Base-by-base conservation (phyloP, 2,329 filamentous ascomycete genomes). In the Colletotrichum tabaci region DNA sequence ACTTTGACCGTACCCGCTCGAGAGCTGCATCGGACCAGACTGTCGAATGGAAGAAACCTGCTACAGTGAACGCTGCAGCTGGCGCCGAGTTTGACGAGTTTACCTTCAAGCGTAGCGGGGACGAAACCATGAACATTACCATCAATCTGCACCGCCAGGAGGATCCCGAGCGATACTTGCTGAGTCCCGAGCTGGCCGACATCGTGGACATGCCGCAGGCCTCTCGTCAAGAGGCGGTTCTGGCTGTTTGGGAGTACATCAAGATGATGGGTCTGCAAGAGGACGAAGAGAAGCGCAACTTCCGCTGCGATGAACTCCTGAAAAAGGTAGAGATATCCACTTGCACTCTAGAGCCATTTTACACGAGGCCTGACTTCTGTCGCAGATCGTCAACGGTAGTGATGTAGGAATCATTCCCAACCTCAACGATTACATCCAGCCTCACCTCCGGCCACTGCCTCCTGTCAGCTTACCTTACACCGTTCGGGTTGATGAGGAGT, bases 241-340 rank as follows among this genome's bases (percentile, higher is more conserved):
- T 97, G 87, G 95, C 93, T 16, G 89, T 99, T 42, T 99, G 95
- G 94, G 95, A 98, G 79, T 99, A 99, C 78, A 93, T 98, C 75
- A 92, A 94, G 76, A 87, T 93, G 23, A 93, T 94, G 86, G 91
- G 92, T 21, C 85, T 99, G 57, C 94, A 97, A 80, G 96, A 98
- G 79, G 95, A 98, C 74, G 96, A 98, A 72, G 96, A 99, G 80
- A 96, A 96, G 85, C 90, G 96, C 73, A 93, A 93, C 72, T 96
- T 99, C 76, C 92, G 94, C 49, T 98, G 96, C 79, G 96, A 99
- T 79, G 92, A 95, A 53, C 87, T 92, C 57, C 82, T 99, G 63
- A 92, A 89, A 83, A 90, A 90, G 82, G 94, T 97, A 84, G 78
- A 89, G 78, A 89, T 81, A 16, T n/a, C 30, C 30, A 38, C 2